Percentiles rank a stretch among this genome's conserved stretches.
phyloP scores from a whole-genome alignment of 129 eudicot genomes.

The Solidago caesia region DNA sequence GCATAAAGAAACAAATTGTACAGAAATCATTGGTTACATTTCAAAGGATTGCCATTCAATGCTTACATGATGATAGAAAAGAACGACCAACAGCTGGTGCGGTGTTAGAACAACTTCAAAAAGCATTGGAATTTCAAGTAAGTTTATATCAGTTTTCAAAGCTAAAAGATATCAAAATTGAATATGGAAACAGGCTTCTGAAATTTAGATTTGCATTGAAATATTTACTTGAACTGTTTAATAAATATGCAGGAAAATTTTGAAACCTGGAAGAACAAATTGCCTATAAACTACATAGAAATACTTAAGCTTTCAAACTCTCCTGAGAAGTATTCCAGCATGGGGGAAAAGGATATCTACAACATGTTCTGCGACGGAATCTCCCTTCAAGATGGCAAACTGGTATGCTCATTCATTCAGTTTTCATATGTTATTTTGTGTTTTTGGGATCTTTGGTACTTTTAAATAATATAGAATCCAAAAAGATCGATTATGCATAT shows the following conservation, averaged over 20 bases:
- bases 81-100: neutral
- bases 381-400: conserved; percentile 4
- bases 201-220: neutral
- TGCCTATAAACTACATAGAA: neutral
- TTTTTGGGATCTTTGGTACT: too few species aligned
- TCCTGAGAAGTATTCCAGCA: neutral
- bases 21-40: conserved; percentile 1
- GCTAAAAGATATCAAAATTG: neutral
- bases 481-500: too few species aligned
- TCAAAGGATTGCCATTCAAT: neutral
- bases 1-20: conserved; percentile 2
- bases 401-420: neutral
- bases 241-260: neutral
- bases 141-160: neutral
- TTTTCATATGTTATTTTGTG: neutral
- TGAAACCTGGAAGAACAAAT: neutral
- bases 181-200: neutral
- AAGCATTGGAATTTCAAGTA: conserved; percentile 20
- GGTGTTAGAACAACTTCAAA: conserved; percentile 9
- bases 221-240: neutral
- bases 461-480: neutral
- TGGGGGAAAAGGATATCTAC: conserved; percentile 10
- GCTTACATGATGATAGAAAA: neutral
- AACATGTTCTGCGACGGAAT: conserved; percentile 8
- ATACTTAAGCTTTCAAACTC: neutral